Percentiles rank a stretch among this genome's conserved stretches.
Evolutionary conservation across 1,139 yeast genomes (phyloP).

Genomic region (Diutina siamensis): DNA sequence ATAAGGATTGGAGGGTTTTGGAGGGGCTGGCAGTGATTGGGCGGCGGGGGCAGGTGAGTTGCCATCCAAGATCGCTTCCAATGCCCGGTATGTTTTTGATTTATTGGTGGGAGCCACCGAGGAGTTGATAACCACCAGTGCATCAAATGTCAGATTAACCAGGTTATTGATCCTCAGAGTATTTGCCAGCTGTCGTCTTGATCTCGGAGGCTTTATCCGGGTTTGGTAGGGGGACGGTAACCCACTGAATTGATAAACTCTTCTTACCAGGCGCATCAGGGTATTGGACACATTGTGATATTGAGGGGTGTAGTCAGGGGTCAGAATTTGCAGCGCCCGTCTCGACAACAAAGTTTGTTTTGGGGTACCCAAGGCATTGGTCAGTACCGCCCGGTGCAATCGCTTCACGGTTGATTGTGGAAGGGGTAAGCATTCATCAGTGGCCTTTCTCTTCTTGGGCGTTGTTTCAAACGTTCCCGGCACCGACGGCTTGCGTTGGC

Average conservation of each 20-base stretch:
- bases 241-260: conserved; percentile 53
- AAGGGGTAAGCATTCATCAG: neutral
- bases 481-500: neutral
- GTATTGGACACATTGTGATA: conserved; percentile 23
- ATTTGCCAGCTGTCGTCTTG: conserved; percentile 4
- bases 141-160: conserved; percentile 6
- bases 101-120: conserved; percentile 4
- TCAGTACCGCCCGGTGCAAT: conserved; percentile 1
- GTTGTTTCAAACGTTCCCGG: conserved; percentile 5
- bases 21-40: conserved; percentile 2
- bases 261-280: conserved; percentile 7
- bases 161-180: conserved; percentile 10
- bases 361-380: neutral
- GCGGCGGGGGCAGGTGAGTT: neutral
- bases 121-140: conserved; percentile 6
- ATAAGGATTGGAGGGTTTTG: conserved; percentile 8
- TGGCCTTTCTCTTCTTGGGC: neutral
- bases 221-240: conserved; percentile 58
- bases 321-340: conserved; percentile 8
- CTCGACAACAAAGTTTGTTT: neutral
- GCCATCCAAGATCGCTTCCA: conserved; percentile 48
- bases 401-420: neutral
- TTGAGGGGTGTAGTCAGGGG: conserved; percentile 31
- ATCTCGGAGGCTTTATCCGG: conserved; percentile 26
- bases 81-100: conserved; percentile 40